Evolutionary conservation across 805 yeast genomes (phyloP).

Genomic region (Ogataea methanolica): DNA sequence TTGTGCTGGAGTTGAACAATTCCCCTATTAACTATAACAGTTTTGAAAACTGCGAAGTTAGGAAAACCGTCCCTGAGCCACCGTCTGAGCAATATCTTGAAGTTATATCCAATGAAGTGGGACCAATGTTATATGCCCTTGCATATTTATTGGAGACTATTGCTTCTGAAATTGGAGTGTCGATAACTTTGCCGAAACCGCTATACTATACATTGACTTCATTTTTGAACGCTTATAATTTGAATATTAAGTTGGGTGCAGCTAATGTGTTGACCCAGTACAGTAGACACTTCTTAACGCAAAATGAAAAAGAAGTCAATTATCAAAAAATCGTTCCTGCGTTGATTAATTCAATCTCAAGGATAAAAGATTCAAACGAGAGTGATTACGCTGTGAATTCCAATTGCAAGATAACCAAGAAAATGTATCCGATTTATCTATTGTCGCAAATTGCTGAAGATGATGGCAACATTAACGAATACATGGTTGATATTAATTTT

Average conservation of each 20-base stretch:
- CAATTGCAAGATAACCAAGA: slow-evolving; percentile 20
- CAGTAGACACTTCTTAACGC: slow-evolving; percentile 12
- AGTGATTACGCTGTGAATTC: slow-evolving; percentile 15
- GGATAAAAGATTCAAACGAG: slow-evolving; percentile 16
- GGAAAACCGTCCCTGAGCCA: slow-evolving; percentile 15
- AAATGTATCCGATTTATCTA: slow-evolving; percentile 31
- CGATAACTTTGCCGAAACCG: slow-evolving; percentile 19
- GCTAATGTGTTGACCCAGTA: slow-evolving; percentile 27
- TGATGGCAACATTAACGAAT: slow-evolving; percentile 31
- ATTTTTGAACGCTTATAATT: slow-evolving; percentile 20
- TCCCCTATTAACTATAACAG: slow-evolving; percentile 6
- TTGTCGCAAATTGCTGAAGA: slow-evolving; percentile 31
- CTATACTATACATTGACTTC: slow-evolving; percentile 24
- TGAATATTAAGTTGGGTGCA: slow-evolving; percentile 22
- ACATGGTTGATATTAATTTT: slow-evolving; percentile 29
- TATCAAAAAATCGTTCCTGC: slow-evolving; percentile 22
- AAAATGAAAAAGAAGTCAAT: slow-evolving; percentile 13
- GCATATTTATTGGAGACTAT: slow-evolving; percentile 16
- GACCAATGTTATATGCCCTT: slow-evolving; percentile 24
- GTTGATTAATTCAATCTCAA: slow-evolving; percentile 17
- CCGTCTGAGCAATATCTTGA: slow-evolving; percentile 16
- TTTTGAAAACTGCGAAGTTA: slow-evolving; percentile 13
- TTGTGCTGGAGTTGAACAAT: slow-evolving; percentile 15
- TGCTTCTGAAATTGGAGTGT: not conserved
- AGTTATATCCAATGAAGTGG: slow-evolving; percentile 13